A percentile compares a stretch with the other conserved stretches of the same genome.
phyloP scores from a whole-genome alignment of 2,329 filamentous ascomycete species.

The Penicillium paneum region DNA sequence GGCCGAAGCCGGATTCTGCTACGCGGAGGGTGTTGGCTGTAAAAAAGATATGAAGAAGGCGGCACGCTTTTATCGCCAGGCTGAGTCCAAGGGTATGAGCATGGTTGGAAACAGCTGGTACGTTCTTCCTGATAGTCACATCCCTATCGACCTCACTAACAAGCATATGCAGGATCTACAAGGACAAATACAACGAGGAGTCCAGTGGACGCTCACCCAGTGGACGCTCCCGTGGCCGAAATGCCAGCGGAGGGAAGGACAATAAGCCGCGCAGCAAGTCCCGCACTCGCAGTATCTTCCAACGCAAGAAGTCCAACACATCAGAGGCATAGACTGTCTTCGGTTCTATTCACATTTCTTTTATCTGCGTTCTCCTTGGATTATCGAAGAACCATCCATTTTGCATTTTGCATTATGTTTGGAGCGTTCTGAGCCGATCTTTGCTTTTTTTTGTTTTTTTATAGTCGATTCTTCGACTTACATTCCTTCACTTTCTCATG shows the following conservation, averaged over 20 bases:
- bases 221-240: conserved; percentile 34
- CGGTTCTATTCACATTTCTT: neutral
- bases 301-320: conserved; percentile 51
- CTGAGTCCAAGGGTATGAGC: conserved; percentile 88
- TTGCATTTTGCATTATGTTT: conserved; percentile 21
- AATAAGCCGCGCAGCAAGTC: conserved; percentile 75
- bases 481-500: conserved; percentile 15
- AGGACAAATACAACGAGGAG: conserved; percentile 79
- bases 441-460: conserved; percentile 8
- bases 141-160: neutral
- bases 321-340: conserved; percentile 25
- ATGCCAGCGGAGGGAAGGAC: conserved; percentile 54
- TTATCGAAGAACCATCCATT: conserved; percentile 5
- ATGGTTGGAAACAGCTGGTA: conserved; percentile 99
- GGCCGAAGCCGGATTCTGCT: conserved; percentile 93
- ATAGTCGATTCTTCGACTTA: conserved; percentile 1
- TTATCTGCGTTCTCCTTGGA: neutral
- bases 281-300: conserved; percentile 70
- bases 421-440: conserved; percentile 18
- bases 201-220: conserved; percentile 36
- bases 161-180: conserved; percentile 73
- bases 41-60: conserved; percentile 96
- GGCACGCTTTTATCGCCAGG: conserved; percentile 83
- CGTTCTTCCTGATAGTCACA: conserved; percentile 37
- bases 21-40: conserved; percentile 86